Evolutionary conservation across 257 asterid genomes (phyloP).

Genomic region (Cruciata laevipes): DNA sequence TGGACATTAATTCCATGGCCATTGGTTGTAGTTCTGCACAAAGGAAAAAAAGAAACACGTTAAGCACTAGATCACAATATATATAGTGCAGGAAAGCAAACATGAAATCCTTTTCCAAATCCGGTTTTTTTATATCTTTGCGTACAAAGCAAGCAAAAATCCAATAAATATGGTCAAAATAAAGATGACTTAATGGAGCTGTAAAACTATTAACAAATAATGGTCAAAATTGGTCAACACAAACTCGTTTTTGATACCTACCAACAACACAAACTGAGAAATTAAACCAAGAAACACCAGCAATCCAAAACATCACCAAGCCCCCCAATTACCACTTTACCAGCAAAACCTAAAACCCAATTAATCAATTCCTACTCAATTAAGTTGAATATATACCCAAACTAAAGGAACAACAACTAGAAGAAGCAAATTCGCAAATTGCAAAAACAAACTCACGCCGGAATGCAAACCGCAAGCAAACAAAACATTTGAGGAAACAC

Average conservation of each 20-base stretch:
- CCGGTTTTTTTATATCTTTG: neutral
- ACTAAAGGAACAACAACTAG: neutral
- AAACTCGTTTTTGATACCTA: neutral
- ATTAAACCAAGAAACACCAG: neutral
- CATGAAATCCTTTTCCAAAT: neutral
- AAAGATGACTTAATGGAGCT: neutral
- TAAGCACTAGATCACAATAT: neutral
- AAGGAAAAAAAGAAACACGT: neutral
- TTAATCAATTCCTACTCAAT: neutral
- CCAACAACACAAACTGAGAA: neutral
- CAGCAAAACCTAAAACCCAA: neutral
- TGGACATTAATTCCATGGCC: slow-evolving; percentile 10
- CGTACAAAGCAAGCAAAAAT: neutral
- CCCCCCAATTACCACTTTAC: neutral
- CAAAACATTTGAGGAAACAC: neutral
- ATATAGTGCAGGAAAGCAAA: neutral
- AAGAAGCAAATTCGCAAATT: neutral
- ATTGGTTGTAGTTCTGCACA: slow-evolving; percentile 14
- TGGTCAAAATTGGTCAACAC: neutral
- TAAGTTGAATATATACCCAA: too few species aligned
- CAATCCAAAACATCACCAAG: neutral
- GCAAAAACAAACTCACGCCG: neutral
- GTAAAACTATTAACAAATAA: neutral
- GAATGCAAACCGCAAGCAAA: neutral
- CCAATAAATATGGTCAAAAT: neutral